Evolutionary conservation across 768 basidiomycete genomes (phyloP).

Genomic region (Tylopilus subfusipes): DNA sequence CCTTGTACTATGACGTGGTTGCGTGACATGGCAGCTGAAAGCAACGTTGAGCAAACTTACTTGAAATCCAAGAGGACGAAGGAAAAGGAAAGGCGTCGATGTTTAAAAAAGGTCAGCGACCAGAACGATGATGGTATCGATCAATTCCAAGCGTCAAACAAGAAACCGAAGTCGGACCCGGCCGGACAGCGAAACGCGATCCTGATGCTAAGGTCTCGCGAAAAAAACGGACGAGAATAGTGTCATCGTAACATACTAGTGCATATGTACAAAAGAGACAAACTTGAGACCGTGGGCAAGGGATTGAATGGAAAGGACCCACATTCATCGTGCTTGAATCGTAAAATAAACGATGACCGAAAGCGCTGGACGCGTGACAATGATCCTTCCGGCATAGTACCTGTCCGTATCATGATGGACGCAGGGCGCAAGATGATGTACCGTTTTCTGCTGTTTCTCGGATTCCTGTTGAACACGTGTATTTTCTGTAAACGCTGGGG

Average conservation of each 20-base stretch:
- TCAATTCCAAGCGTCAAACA: not conserved
- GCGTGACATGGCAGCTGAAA: not conserved
- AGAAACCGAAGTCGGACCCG: not conserved
- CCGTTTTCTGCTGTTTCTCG: not conserved
- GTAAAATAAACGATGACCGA: not conserved
- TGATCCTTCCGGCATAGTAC: constrained; percentile 20
- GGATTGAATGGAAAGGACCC: not conserved
- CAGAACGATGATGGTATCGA: not conserved
- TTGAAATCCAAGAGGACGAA: not conserved
- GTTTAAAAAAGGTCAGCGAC: not conserved
- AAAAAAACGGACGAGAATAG: not conserved
- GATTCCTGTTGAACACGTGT: constrained; percentile 8
- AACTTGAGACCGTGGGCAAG: not conserved
- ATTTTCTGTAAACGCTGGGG: not conserved
- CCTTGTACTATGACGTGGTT: not conserved
- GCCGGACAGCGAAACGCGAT: not conserved
- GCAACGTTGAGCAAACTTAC: not conserved
- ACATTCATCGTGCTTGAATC: not conserved
- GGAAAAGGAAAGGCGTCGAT: not conserved
- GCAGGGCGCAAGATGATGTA: constrained; percentile 11
- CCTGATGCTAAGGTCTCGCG: not conserved
- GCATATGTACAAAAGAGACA: not conserved
- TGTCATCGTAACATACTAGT: not conserved
- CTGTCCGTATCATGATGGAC: constrained; percentile 1
- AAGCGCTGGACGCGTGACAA: not conserved